Evolutionary conservation across 1,284 basidiomycete genomes (phyloP).

Genomic region (Ganoderma sp.): DNA sequence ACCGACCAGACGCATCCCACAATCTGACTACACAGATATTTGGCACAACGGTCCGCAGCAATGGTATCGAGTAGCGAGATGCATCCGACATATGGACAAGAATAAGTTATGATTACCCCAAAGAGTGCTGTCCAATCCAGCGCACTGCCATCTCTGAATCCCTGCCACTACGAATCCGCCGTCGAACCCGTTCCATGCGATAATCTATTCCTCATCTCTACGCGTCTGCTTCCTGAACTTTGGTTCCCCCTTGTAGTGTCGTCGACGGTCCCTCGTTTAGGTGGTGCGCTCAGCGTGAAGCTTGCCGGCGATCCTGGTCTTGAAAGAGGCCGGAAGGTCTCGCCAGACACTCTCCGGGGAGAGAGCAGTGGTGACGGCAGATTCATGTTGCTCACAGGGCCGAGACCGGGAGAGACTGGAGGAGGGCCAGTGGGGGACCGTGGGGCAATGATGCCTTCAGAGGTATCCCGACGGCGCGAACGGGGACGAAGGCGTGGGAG

Average conservation of each 20-base stretch:
- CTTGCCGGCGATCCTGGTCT: not conserved
- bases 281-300: conserved; percentile 22
- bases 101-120: conserved; percentile 13
- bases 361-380: not conserved
- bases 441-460: conserved; percentile 45
- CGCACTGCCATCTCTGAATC: not conserved
- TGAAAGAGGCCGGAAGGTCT: not conserved
- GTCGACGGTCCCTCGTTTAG: conserved; percentile 30
- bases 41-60: not conserved
- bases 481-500: conserved; percentile 40
- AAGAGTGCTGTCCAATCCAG: not conserved
- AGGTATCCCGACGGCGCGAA: conserved; percentile 35
- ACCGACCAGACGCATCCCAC: not conserved
- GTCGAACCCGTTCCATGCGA: not conserved
- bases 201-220: conserved; percentile 37
- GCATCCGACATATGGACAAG: not conserved
- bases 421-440: conserved; percentile 34
- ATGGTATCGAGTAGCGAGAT: not conserved
- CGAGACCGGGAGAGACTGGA: conserved; percentile 29
- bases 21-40: not conserved
- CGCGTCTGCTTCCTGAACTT: conserved; percentile 26
- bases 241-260: conserved; percentile 17
- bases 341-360: not conserved
- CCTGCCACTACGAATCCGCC: not conserved
- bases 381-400: conserved; percentile 13